These are phyloP conservation scores for Trichophyton schoenleinii DNA, from an alignment of 2,329 filamentous ascomycete species.

Conservation along the genomic window DNA sequence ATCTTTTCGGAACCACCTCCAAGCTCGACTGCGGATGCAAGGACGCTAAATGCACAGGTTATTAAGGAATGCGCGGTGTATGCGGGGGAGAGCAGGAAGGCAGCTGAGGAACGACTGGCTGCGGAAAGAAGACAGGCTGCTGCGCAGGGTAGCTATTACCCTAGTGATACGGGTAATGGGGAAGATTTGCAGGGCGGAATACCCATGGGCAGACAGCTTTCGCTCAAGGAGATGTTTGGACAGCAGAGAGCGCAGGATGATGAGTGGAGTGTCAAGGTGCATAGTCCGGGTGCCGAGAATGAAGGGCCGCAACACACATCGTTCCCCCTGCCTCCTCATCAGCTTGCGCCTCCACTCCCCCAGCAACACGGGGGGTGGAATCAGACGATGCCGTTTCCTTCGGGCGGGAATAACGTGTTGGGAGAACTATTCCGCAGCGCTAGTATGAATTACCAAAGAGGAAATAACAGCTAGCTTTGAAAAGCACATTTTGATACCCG, in stretches of 20 bases:
- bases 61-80: constrained; percentile 44
- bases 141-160: constrained; percentile 21
- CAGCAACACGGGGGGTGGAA: not conserved
- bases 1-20: constrained; percentile 50
- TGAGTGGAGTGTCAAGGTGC: constrained; percentile 38
- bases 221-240: constrained; percentile 42
- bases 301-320: constrained; percentile 3
- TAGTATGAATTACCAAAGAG: constrained; percentile 13
- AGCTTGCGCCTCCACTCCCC: not conserved
- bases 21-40: constrained; percentile 41
- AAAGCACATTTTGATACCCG: constrained; percentile 3
- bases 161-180: constrained; percentile 18
- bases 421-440: constrained; percentile 28
- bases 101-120: constrained; percentile 28
- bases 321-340: not conserved
- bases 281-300: constrained; percentile 21
- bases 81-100: constrained; percentile 38
- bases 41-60: constrained; percentile 40
- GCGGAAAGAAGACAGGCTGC: constrained; percentile 20
- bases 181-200: constrained; percentile 30
- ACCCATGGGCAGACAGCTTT: constrained; percentile 42
- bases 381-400: not conserved
- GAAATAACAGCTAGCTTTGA: constrained; percentile 13
- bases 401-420: constrained; percentile 8
- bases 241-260: constrained; percentile 42